Conservation (phyloP, 2,329 filamentous ascomycete species). For the Juglanconis juglandina region DNA sequence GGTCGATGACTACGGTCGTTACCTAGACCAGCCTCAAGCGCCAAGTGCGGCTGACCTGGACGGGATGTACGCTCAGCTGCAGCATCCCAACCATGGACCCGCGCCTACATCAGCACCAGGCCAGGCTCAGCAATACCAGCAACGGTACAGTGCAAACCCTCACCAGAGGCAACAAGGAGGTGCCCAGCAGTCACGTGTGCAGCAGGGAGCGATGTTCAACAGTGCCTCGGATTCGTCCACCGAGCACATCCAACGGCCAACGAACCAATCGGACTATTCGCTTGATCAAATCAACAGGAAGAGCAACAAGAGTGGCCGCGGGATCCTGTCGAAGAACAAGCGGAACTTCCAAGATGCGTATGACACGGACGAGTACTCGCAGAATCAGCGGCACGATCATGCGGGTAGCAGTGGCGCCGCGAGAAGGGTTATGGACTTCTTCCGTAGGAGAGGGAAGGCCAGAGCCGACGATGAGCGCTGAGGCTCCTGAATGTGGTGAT, state of each 20-base stretch:
- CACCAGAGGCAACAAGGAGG: slow-evolving; percentile 26
- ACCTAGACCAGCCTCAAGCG: slow-evolving; percentile 27
- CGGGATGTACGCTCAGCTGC: slow-evolving; percentile 31
- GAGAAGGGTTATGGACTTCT: slow-evolving; percentile 97
- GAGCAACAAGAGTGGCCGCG: slow-evolving; percentile 35
- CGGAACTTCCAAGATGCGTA: slow-evolving; percentile 81
- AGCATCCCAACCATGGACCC: slow-evolving; percentile 27
- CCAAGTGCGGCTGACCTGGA: slow-evolving; percentile 27
- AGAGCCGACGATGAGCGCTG: slow-evolving; percentile 58
- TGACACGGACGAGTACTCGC: slow-evolving; percentile 65
- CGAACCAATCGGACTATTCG: slow-evolving; percentile 38
- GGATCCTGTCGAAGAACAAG: slow-evolving; percentile 78
- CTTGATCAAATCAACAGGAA: slow-evolving; percentile 39
- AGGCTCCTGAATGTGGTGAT: slow-evolving; percentile 19
- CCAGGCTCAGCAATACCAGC: slow-evolving; percentile 33
- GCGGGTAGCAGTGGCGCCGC: slow-evolving; percentile 83
- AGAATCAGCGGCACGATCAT: slow-evolving; percentile 49
- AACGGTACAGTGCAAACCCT: slow-evolving; percentile 40
- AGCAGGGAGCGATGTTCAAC: slow-evolving; percentile 44
- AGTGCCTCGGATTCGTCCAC: slow-evolving; percentile 54
- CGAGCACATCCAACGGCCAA: slow-evolving; percentile 42
- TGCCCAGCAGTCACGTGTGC: slow-evolving; percentile 42
- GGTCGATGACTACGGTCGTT: slow-evolving; percentile 35
- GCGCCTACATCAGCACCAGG: slow-evolving; percentile 28
- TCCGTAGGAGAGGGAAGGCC: slow-evolving; percentile 79